Evolutionary conservation across 2,329 filamentous ascomycete species (phyloP).

Genomic region (Diaporthe sp.): DNA sequence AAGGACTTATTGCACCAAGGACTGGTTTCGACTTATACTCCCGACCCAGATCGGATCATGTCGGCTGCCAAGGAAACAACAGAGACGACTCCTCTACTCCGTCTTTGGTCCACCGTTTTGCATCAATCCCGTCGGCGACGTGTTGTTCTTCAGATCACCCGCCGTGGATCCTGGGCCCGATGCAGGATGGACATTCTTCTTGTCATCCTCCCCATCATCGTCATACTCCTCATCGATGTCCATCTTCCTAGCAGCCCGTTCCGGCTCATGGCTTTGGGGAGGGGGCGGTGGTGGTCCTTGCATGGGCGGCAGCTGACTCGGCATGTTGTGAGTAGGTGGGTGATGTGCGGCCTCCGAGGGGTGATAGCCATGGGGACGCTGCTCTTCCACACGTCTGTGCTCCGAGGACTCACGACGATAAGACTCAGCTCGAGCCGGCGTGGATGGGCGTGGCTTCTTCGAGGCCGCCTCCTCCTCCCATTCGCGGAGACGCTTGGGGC

Average conservation of each 20-base stretch:
- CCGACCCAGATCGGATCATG: background rate
- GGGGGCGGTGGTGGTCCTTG: constrained; percentile 63
- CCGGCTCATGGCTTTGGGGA: constrained; percentile 74
- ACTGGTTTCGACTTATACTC: background rate
- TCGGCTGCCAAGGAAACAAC: background rate
- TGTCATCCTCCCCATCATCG: constrained; percentile 90
- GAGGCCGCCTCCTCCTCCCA: constrained; percentile 86
- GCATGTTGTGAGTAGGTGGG: constrained; percentile 70
- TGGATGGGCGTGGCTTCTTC: constrained; percentile 87
- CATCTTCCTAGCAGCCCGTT: constrained; percentile 89
- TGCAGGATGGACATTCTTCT: constrained; percentile 59
- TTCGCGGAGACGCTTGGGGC: constrained; percentile 86
- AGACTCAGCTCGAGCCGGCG: constrained; percentile 72
- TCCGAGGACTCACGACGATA: constrained; percentile 85
- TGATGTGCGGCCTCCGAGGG: constrained; percentile 94
- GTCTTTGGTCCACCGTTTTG: constrained; percentile 33
- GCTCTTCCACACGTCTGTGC: constrained; percentile 72
- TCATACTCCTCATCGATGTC: constrained; percentile 98
- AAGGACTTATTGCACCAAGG: background rate
- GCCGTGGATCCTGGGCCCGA: constrained; percentile 55
- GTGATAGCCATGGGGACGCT: constrained; percentile 78
- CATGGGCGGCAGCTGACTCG: constrained; percentile 71
- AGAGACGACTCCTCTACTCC: constrained; percentile 4
- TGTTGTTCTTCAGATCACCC: constrained; percentile 61
- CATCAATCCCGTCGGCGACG: constrained; percentile 52